Evolutionary conservation across 306 rosid species (phyloP).

Genomic region (Prunus kanzakura): DNA sequence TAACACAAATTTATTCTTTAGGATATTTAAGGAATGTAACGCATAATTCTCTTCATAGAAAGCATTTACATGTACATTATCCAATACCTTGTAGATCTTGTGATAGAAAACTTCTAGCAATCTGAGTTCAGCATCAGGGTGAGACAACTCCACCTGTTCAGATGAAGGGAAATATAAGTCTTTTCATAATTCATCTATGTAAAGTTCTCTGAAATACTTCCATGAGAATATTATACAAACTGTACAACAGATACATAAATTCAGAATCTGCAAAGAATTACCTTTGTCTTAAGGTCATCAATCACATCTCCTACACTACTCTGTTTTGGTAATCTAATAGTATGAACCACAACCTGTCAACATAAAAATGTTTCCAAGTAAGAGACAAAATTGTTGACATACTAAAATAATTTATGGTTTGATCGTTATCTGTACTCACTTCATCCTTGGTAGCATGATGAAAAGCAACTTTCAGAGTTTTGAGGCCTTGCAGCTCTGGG

Average conservation of each 20-base stretch:
- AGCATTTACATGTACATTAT: background rate
- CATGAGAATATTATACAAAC: background rate
- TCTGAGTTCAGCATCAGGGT: constrained; percentile 72
- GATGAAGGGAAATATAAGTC: background rate
- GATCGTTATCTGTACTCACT: constrained; percentile 33
- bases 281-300: constrained; percentile 59
- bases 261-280: constrained; percentile 10
- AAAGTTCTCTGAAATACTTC: background rate
- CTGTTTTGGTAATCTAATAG: constrained; percentile 64
- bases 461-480: constrained; percentile 66
- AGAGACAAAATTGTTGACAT: background rate
- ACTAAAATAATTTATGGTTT: background rate
- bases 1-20: background rate
- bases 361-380: background rate
- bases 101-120: constrained; percentile 85
- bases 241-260: background rate
- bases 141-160: constrained; percentile 77
- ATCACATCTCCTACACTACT: constrained; percentile 68
- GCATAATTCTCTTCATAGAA: background rate
- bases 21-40: background rate
- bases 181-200: background rate
- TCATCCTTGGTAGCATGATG: constrained; percentile 72
- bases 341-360: constrained; percentile 57
- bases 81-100: constrained; percentile 73
- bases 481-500: constrained; percentile 71